Evolutionary conservation across 441 rosid genomes (phyloP).

Genomic region (Populus trichocarpa): DNA sequence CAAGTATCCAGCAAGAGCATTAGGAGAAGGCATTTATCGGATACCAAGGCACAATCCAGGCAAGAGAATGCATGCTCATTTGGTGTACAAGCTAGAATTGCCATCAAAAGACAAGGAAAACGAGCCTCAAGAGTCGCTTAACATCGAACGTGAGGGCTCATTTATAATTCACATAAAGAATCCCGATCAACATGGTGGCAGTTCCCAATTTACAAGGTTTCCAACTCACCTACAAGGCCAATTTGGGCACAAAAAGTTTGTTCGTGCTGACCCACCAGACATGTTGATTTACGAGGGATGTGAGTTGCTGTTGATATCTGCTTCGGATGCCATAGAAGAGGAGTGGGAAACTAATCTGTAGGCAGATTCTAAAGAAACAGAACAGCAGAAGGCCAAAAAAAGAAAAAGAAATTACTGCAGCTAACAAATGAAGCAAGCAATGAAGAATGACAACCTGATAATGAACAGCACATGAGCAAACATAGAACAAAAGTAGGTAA

Average conservation of each 20-base stretch:
- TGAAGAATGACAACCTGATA: too few species aligned
- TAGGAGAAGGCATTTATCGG: slow-evolving; percentile 64
- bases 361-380: too few species aligned
- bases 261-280: slow-evolving; percentile 61
- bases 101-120: slow-evolving; percentile 26
- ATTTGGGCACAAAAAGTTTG: slow-evolving; percentile 41
- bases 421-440: too few species aligned
- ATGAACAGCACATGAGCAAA: too few species aligned
- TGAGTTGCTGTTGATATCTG: slow-evolving; percentile 62
- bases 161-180: slow-evolving; percentile 66
- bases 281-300: slow-evolving; percentile 74
- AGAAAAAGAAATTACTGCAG: too few species aligned
- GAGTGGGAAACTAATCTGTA: slow-evolving; percentile 39
- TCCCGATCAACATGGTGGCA: slow-evolving; percentile 37
- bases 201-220: slow-evolving; percentile 45
- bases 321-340: slow-evolving; percentile 56
- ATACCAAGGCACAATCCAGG: slow-evolving; percentile 49
- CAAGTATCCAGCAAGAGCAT: slow-evolving; percentile 43
- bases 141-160: slow-evolving; percentile 60
- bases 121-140: slow-evolving; percentile 53
- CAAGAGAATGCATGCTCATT: slow-evolving; percentile 53
- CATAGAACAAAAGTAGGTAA: too few species aligned
- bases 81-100: slow-evolving; percentile 62
- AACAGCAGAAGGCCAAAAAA: too few species aligned
- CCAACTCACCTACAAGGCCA: slow-evolving; percentile 66